Evolutionary conservation across 768 basidiomycete genomes (phyloP).

Genomic region (Rhodotorula babjevae): DNA sequence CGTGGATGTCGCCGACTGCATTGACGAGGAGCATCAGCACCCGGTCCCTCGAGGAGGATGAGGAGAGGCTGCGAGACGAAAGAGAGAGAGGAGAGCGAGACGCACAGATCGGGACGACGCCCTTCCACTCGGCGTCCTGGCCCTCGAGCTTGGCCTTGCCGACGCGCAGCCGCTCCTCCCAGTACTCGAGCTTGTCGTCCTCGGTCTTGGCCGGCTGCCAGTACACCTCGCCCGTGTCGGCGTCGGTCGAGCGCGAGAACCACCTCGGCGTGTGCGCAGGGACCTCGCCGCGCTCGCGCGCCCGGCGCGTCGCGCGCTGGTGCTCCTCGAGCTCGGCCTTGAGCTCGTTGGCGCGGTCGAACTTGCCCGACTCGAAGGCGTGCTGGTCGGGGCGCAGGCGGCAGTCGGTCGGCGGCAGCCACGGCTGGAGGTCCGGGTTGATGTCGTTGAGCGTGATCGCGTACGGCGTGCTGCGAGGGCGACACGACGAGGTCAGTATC

Average conservation of each 20-base stretch:
- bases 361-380: conserved; percentile 83
- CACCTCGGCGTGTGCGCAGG: conserved; percentile 76
- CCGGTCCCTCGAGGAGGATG: no score
- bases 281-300: conserved; percentile 67
- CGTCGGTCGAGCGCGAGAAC: conserved; percentile 77
- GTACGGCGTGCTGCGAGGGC: conserved; percentile 61
- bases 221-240: conserved; percentile 81
- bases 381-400: conserved; percentile 86
- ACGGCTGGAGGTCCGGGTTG: conserved; percentile 64
- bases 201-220: conserved; percentile 66
- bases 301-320: conserved; percentile 67
- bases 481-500: not conserved
- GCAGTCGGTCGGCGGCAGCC: conserved; percentile 84
- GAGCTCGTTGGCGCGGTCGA: conserved; percentile 73
- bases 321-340: conserved; percentile 72
- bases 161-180: conserved; percentile 68
- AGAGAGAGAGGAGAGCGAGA: not conserved
- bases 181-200: conserved; percentile 65
- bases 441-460: conserved; percentile 89
- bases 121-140: conserved; percentile 55
- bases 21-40: no score
- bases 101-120: conserved; percentile 66
- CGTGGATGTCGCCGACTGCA: conserved; percentile 21
- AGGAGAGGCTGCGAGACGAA: no score
- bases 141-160: conserved; percentile 51